These are phyloP conservation scores for Pinguiococcus pyrenoidosus DNA, from an alignment of 108 stramenopile species.

Conservation along the genomic window DNA sequence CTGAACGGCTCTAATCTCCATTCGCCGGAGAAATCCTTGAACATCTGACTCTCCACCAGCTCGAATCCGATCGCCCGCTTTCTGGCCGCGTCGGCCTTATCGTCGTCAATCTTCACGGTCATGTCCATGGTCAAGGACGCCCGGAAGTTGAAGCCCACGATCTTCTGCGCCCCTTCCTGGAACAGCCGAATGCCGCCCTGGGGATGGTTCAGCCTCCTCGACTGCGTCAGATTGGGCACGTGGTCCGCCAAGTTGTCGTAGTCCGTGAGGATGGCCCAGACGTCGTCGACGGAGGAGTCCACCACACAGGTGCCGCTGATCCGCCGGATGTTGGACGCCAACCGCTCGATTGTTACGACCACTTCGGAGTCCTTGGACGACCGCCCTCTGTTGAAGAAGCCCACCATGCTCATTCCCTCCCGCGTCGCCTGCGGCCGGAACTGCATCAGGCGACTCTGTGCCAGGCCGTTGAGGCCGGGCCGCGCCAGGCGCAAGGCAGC, in stretches of 20 bases:
- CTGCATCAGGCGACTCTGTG: too few species aligned
- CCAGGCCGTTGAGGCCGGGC: too few species aligned
- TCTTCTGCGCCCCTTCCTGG: conserved; percentile 79
- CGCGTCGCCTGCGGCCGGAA: too few species aligned
- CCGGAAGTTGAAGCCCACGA: conserved; percentile 78
- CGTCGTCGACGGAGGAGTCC: conserved; percentile 45
- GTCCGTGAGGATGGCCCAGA: conserved; percentile 75
- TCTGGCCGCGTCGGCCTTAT: conserved; percentile 15
- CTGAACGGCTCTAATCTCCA: too few species aligned
- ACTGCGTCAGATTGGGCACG: conserved; percentile 75
- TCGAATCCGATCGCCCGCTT: conserved; percentile 53
- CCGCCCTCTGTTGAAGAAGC: too few species aligned
- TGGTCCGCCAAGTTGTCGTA: conserved; percentile 63
- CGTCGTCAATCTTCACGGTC: conserved; percentile 47
- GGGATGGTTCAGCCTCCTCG: conserved; percentile 24
- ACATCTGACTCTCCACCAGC: conserved; percentile 67
- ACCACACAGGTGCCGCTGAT: conserved; percentile 64
- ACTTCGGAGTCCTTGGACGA: too few species aligned
- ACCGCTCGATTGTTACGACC: conserved; percentile 63
- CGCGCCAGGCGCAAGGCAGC: too few species aligned
- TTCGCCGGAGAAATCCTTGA: conserved; percentile 63
- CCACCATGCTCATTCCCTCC: too few species aligned
- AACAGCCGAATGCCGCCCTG: conserved; percentile 45
- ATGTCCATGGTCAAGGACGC: conserved; percentile 76
- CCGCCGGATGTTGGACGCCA: conserved; percentile 59